phyloP scores from a whole-genome alignment of 352 stramenopile species.

The Pythium coloratum region DNA sequence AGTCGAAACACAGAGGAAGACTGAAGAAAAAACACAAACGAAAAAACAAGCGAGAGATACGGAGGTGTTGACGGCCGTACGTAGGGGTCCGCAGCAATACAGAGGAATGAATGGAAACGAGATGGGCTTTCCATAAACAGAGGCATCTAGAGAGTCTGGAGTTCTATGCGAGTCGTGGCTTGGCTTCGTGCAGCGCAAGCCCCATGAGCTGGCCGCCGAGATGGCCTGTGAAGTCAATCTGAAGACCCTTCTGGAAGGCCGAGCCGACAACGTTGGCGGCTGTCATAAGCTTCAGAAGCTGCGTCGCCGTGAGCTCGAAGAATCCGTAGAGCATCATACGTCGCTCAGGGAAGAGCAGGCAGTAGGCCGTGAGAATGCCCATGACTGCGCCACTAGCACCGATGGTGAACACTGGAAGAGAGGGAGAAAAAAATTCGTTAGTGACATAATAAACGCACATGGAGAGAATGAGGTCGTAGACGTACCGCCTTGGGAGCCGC shows the following conservation, averaged over 20 bases:
- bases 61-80: not conserved
- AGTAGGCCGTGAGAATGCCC: conserved; percentile 77
- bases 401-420: conserved; percentile 66
- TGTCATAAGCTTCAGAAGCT: conserved; percentile 61
- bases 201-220: conserved; percentile 64
- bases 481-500: conserved; percentile 54
- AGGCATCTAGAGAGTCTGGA: not conserved
- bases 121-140: not conserved
- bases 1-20: not conserved
- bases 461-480: not conserved
- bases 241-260: conserved; percentile 37
- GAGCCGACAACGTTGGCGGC: conserved; percentile 67
- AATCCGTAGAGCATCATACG: conserved; percentile 42
- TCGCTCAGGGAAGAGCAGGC: conserved; percentile 65
- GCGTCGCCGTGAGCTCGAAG: conserved; percentile 47
- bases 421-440: not conserved
- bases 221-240: conserved; percentile 78
- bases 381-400: conserved; percentile 81
- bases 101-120: not conserved
- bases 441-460: not conserved
- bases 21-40: not conserved
- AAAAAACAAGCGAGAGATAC: not conserved
- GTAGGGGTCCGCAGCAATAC: not conserved
- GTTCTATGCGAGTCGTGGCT: conserved; percentile 28
- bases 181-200: conserved; percentile 47